Base-by-base conservation (phyloP, 1,284 basidiomycete genomes). In the Cutaneotrichosporon sp. region DNA sequence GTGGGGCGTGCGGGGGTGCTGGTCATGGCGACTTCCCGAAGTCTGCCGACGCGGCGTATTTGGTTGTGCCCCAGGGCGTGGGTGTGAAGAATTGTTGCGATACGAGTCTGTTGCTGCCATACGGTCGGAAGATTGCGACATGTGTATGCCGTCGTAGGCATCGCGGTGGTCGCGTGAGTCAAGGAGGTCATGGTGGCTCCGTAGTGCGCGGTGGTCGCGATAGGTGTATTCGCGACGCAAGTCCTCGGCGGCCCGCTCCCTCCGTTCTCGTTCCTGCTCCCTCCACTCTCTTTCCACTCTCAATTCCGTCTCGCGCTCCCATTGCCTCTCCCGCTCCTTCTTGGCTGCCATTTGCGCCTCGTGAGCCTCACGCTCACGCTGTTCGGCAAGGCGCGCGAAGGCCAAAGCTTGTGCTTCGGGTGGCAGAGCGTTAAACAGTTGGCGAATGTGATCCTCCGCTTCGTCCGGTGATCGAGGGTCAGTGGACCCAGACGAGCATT, bases 361-460 rank as follows among this genome's bases (percentile, higher is more conserved):
- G 4, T 34, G 35, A 12, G 22, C 34, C 47, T 39, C 24, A 3
- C 48, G 49, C 5, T 43, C 37, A 7, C 27, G 29, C 44, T 46
- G 43, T 25, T 44, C 44, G 3, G 44, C 50, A 6, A 52, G 45
- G 4, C 53, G 53, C 9, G 35, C 17, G 11, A 32, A 42, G 12
- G 53, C 53, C 3, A 55, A n/a, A 12, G 45, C 49, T 34, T 55
- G 49, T 9, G 49, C 49, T 24, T 51, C 53, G 1, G 49, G 45
- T 6, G 53, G 53, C 16, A 55, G 53, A 14, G 49, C 49, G 17
- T 55, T 37, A 29, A 55, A 55, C n/a, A 55, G 34, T 6, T 49
- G 39, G 14, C 52, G 48, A 38, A 54, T 42, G 37, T 46, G 27
- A 11, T 35, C 43, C 14, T 51, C 49, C 10, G 16, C 25, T 3